Evolutionary conservation across 148 eudicot genomes (phyloP).

Genomic region (Talinum fruticosum): DNA sequence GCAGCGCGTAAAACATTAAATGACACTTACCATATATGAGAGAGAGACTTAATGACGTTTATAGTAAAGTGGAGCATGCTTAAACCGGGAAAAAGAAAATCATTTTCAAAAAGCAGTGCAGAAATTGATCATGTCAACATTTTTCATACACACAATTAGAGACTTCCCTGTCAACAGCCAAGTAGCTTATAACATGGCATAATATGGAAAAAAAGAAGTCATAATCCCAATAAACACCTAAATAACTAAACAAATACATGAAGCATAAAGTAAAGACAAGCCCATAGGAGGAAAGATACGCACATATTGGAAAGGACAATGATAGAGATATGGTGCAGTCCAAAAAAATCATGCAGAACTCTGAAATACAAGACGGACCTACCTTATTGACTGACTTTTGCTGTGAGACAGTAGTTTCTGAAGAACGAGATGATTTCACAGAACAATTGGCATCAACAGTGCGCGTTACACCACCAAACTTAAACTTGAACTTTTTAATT

Average conservation of each 20-base stretch:
- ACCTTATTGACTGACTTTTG: slow-evolving; percentile 53
- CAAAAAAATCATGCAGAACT: neutral
- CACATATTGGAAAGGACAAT: neutral
- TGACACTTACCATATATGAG: neutral
- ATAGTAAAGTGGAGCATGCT: neutral
- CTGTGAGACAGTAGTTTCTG: slow-evolving; percentile 40
- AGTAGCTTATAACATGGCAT: neutral
- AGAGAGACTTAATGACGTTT: neutral
- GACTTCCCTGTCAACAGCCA: neutral
- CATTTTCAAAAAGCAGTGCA: neutral
- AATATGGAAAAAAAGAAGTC: neutral
- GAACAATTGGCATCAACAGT: slow-evolving; percentile 65
- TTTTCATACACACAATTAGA: neutral
- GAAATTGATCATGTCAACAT: neutral
- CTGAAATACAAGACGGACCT: slow-evolving; percentile 4
- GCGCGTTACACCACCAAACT: slow-evolving; percentile 79
- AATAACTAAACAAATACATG: neutral
- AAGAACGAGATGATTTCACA: slow-evolving; percentile 31
- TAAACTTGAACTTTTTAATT: slow-evolving; percentile 76
- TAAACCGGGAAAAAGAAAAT: neutral
- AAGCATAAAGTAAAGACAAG: neutral
- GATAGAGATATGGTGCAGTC: neutral
- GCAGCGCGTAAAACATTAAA: neutral
- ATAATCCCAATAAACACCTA: neutral
- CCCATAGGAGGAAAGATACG: neutral